Evolutionary conservation across 1,284 basidiomycete species (phyloP), one percentile per base, ranked within the genome.

Genomic region (Melampsora americana): DNA sequence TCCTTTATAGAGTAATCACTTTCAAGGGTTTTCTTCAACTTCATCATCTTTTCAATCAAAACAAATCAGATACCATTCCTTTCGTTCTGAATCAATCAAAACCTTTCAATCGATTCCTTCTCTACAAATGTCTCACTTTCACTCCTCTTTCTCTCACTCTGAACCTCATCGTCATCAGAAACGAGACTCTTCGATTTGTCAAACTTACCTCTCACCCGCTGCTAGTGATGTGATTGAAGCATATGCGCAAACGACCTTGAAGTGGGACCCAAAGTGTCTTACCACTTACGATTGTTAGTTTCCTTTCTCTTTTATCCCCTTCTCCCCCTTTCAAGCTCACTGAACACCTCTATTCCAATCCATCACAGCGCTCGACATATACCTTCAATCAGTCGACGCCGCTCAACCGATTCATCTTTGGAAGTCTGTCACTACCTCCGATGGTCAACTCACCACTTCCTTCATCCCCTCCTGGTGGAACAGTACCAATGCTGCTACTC

Each of bases 391-490:
- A 6, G 18, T 74, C 50, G 72, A 74, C 23, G 48, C 42, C 4
- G 48, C 65, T 30, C 50, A 59, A 42, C 72, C 72, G 28, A 74
- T 74, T 44, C 72, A 74, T 28, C 44, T 74, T 20, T 74, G 72
- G 72, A 66, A 74, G 56, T 66, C 65, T 39, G 65, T 74, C 35
- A 53, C 46, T 11, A 65, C 65, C n/a, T 74, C 72, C 18, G 56
- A 35, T 32, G 32, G 30, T 26, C 46, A 74, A 39, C 26, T 74
- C 6, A 28, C 72, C 18, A 67, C 72, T 18, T 48, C 64, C 14
- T 67, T 74, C 72, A 42, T 60, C 0, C 72, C 72, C 4, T 62
- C 64, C 9, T 74, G 72, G 72, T 74, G 72, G 72, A 74, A 74
- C 32, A 67, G 53, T 46, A 67, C 72, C 35, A 26, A 60, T 20